phyloP scores from a whole-genome alignment of 1,284 basidiomycete genomes.

The Takashimella koratensis region DNA sequence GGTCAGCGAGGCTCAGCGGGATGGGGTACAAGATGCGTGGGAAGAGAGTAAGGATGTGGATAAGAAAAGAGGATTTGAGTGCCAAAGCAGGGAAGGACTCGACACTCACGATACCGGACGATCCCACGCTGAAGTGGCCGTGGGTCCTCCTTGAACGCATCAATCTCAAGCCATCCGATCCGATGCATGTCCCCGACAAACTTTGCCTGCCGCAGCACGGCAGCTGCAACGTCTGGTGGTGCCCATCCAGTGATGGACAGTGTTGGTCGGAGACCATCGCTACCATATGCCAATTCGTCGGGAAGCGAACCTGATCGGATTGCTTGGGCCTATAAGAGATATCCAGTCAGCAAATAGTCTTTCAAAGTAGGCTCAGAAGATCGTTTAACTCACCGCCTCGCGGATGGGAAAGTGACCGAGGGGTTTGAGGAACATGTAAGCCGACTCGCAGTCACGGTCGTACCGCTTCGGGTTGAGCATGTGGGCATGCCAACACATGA shows the following conservation, averaged over 20 bases:
- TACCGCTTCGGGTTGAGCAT: constrained; percentile 34
- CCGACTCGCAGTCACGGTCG: constrained; percentile 17
- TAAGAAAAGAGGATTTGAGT: neutral
- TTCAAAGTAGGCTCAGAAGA: neutral
- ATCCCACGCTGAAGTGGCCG: constrained; percentile 27
- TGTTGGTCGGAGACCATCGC: neutral
- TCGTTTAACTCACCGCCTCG: neutral
- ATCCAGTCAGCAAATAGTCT: neutral
- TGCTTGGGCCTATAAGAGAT: neutral
- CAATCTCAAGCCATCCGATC: constrained; percentile 29
- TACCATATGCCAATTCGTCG: neutral
- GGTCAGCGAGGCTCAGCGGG: too few relatives aligned
- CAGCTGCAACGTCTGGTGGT: constrained; percentile 25
- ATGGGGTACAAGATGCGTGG: neutral
- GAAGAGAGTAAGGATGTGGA: neutral
- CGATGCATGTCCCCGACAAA: constrained; percentile 25
- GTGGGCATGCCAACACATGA: constrained; percentile 42
- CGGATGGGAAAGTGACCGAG: neutral
- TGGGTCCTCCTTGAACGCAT: constrained; percentile 9
- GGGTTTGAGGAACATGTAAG: constrained; percentile 6
- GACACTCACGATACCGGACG: constrained; percentile 37
- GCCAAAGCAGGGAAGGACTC: neutral
- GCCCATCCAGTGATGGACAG: constrained; percentile 20
- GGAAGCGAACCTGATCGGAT: neutral
- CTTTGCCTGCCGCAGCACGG: constrained; percentile 30